phyloP scores from a whole-genome alignment of 192 early-diverging fungal species.

The Backusella parvicylindrica region DNA sequence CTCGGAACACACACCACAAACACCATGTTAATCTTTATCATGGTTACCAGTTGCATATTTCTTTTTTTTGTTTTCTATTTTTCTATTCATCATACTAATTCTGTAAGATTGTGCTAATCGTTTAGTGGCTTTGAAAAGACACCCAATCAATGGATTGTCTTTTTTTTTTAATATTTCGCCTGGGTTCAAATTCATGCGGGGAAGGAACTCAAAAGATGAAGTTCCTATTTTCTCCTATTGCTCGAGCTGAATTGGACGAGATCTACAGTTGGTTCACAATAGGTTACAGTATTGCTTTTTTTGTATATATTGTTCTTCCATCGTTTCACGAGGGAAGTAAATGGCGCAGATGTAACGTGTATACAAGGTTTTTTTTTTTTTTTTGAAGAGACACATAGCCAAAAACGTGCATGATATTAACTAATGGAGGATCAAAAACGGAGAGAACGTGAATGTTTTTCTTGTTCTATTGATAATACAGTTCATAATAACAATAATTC shows the following conservation, averaged over 20 bases:
- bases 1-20: background rate
- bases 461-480: background rate
- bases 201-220: background rate
- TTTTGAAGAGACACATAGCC: background rate
- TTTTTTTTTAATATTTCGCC: background rate
- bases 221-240: background rate
- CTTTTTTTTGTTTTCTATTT: background rate
- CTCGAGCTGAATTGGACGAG: background rate
- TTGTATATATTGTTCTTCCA: background rate
- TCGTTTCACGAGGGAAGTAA: background rate
- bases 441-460: background rate
- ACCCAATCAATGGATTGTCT: background rate
- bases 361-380: background rate
- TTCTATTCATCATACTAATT: background rate
- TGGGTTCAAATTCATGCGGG: background rate
- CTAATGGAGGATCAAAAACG: background rate
- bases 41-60: background rate
- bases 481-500: background rate
- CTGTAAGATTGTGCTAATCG: background rate
- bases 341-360: background rate
- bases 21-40: background rate
- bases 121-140: background rate
- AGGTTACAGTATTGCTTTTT: background rate
- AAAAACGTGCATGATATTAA: background rate
- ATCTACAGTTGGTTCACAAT: background rate